These are phyloP conservation scores for Geotrichum carabidarum DNA, from an alignment of 1,139 yeast genomes.

Conservation along the genomic window DNA sequence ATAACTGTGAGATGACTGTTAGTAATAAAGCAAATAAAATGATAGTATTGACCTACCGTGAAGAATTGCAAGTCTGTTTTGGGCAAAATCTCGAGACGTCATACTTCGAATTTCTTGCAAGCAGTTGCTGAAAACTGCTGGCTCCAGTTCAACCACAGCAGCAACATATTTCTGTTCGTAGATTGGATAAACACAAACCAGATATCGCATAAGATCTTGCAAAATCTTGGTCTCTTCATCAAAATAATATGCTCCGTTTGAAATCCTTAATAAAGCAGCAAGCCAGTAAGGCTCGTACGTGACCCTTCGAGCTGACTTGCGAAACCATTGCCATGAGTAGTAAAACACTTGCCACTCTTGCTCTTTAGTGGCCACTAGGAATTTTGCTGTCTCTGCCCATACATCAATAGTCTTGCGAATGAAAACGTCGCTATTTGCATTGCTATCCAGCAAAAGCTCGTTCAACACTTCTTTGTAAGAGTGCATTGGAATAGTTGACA, in stretches of 20 bases:
- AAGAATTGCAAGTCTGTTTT: background rate
- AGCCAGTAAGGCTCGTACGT: constrained; percentile 15
- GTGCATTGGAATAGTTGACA: background rate
- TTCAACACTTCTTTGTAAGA: constrained; percentile 8
- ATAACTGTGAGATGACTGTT: background rate
- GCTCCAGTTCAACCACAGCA: constrained; percentile 8
- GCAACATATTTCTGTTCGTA: constrained; percentile 9
- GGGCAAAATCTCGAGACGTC: background rate
- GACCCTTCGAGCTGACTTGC: background rate
- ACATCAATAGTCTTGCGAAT: constrained; percentile 9
- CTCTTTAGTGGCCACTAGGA: constrained; percentile 1
- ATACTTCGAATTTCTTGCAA: background rate
- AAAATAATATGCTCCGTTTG: constrained; percentile 3
- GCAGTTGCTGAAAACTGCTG: background rate
- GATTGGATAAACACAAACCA: constrained; percentile 8
- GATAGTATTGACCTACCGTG: background rate
- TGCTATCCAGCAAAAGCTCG: background rate
- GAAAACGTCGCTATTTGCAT: constrained; percentile 2
- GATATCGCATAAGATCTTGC: constrained; percentile 4
- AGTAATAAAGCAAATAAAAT: background rate
- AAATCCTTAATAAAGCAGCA: background rate
- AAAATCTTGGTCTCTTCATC: constrained; percentile 9
- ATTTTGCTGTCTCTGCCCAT: constrained; percentile 10
- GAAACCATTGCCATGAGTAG: constrained; percentile 16
- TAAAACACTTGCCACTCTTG: constrained; percentile 6